These are phyloP conservation scores for Dimocarpus longan DNA, from an alignment of 345 rosid species.

Conservation along the genomic window DNA sequence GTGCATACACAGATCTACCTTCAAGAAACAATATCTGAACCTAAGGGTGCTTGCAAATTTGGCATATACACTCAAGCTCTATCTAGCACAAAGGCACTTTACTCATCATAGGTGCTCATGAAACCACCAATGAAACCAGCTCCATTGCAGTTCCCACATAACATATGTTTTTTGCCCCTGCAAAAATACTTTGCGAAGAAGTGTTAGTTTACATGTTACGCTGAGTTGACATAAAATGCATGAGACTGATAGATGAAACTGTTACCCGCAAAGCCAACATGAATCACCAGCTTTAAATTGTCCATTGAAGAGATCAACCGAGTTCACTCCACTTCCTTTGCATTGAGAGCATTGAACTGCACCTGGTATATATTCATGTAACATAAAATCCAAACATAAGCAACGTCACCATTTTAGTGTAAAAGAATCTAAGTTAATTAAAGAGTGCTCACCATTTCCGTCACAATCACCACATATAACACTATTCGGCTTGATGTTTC, in stretches of 20 bases:
- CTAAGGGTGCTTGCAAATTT: not conserved
- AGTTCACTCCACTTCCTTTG: conserved; percentile 59
- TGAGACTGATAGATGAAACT: not conserved
- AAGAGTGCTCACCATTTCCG: conserved; percentile 44
- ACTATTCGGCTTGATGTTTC: conserved; percentile 44
- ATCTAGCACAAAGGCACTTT: conserved; percentile 16
- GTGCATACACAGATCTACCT: not conserved
- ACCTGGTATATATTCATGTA: conserved; percentile 30
- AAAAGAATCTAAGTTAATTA: too few species aligned
- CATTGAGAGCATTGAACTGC: conserved; percentile 62
- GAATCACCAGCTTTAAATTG: conserved; percentile 54
- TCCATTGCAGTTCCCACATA: conserved; percentile 67
- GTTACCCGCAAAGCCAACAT: conserved; percentile 72
- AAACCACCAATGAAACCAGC: conserved; percentile 72
- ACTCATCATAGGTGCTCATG: conserved; percentile 60
- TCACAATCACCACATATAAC: conserved; percentile 48
- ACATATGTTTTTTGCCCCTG: conserved; percentile 56
- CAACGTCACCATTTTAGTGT: too few species aligned
- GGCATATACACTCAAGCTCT: not conserved
- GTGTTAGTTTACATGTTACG: not conserved
- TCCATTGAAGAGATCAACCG: conserved; percentile 55
- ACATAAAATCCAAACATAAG: not conserved
- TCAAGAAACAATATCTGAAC: not conserved
- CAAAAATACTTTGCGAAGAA: conserved; percentile 11
- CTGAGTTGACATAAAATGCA: not conserved